These are phyloP conservation scores for Saraca asoca DNA, from an alignment of 331 rosid genomes.

Conservation along the genomic window DNA sequence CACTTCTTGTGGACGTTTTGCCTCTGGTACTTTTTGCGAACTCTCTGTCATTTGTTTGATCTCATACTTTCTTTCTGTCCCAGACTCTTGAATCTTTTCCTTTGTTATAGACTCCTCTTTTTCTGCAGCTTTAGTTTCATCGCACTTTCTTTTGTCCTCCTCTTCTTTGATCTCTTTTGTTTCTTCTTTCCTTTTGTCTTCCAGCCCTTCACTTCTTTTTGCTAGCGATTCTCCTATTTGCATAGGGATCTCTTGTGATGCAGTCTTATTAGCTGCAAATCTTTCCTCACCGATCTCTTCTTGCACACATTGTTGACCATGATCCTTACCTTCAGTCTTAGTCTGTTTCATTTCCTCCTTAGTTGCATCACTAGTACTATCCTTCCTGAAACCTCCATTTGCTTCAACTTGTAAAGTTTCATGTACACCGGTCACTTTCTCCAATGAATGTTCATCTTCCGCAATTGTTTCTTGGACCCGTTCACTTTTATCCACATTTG, in stretches of 20 bases:
- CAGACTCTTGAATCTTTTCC: constrained; percentile 18
- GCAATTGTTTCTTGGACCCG: background rate
- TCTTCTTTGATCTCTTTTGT: constrained; percentile 19
- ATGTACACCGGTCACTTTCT: constrained; percentile 19
- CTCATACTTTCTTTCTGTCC: background rate
- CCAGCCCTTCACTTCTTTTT: background rate
- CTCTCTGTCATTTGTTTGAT: too few species aligned
- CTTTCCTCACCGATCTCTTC: background rate
- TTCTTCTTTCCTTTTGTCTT: constrained; percentile 9
- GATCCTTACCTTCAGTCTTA: constrained; percentile 8
- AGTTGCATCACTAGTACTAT: background rate
- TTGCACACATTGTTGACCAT: background rate
- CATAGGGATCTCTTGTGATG: constrained; percentile 19
- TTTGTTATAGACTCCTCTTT: constrained; percentile 10
- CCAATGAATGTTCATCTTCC: constrained; percentile 2
- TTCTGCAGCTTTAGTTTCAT: constrained; percentile 11
- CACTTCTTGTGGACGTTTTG: background rate
- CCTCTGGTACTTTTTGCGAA: constrained; percentile 4
- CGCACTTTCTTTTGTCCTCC: background rate
- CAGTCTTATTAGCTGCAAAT: background rate
- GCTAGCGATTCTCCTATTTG: constrained; percentile 13
- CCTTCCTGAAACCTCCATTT: constrained; percentile 8
- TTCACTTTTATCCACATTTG: background rate
- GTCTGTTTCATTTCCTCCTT: constrained; percentile 13
- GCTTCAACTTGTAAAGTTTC: constrained; percentile 20